Evolutionary conservation across 768 basidiomycete genomes (phyloP), one percentile per base, ranked within the genome.

Genomic region (Leccinum variicolor): DNA sequence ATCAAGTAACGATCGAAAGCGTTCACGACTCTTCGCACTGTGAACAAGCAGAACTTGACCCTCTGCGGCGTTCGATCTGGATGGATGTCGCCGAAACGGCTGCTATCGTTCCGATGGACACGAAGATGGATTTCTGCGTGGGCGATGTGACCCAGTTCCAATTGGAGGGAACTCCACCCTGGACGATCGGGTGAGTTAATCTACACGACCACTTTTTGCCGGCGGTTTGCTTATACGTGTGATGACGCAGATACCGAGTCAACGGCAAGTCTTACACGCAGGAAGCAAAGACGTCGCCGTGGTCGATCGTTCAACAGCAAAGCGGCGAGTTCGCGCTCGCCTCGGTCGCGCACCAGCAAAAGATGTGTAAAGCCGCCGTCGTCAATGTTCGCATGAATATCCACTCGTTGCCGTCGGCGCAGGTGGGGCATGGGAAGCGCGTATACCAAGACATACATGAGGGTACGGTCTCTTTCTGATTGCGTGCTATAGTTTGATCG

Each of bases 41-140:
- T 73, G 87, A 86, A 52, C 87, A 92, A 55, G 82, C 84, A 14
- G 76, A 81, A 34, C 76, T 88, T 14, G 84, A 90, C 58, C 84
- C 84, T 3, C 69, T 82, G 34, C 74, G 74, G 31, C 79, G 82
- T 53, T 83, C 84, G 17, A 80, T 91, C 39, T 90, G 88, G 87
- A 82, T 94, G 13, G 93, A 98, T 63, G 94, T 98, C n/a, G 92
- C 94, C 3, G 97, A 99, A 73, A 92, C 92, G 1, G 97, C 97
- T 9, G 85, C 92, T 13, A 94, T 99, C 54, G 81, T 93, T 48
- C 89, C 96, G 6, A 84, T 94, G 63, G 89, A 90, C 64, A 77
- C 86, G 56, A 80, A 84, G 56, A 79, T 79, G 63, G 87, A 98
- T 66, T 86, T 90, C 59, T 99, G 97, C 73, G 89, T 92, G 2